Evolutionary conservation across 2,329 filamentous ascomycete species (phyloP), one percentile per base, ranked within the genome.

Genomic region (Ophiostoma ips): DNA sequence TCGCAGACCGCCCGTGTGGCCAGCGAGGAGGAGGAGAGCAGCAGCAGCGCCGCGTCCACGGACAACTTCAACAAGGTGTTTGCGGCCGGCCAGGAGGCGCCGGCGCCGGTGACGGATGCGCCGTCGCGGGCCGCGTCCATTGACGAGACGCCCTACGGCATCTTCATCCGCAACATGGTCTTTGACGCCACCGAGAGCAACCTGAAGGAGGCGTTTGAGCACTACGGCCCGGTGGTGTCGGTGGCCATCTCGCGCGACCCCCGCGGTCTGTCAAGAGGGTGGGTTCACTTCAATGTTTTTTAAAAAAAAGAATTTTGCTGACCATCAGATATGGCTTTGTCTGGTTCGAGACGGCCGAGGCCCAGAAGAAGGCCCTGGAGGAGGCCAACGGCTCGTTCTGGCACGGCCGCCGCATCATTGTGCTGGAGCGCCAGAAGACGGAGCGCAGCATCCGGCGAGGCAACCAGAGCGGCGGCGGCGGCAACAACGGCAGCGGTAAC

Each of bases 221-320:
- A 62, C 51, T 65, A 60, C 48, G 64, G 64, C 52, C 31, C 53
- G 7, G 56, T 66, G 19, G 8, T 33, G 13, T 47, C 55, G 13
- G 49, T 54, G 2, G 48, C 46, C 15, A 50, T 66, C 51, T 63
- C 59, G 15, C 60, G 62, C 16, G 64, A 66, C 48, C 51, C 61
- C 41, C 60, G 63, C 30, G 63, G 64, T 8, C 51, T 65, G 50
- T 65, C 62, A 62, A 63, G 58, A 54, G 64, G 64, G 60, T 65
- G 52, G 53, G 61, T 37, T 19, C 19, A 3, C n/a, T 15, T 13
- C 2, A 3, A 16, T 18, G 30, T 48, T 37, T 43, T 19, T 31
- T 16, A n/a, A n/a, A n/a, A n/a, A n/a, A n/a, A n/a, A n/a, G n/a
- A n/a, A n/a, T 13, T 5, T n/a, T 16, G 24, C 46, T 48, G 40